Percentiles rank a stretch among this genome's conserved stretches.
phyloP scores from a whole-genome alignment of 192 early-diverging fungal genomes.

The Thoreauomyces humboldtii region DNA sequence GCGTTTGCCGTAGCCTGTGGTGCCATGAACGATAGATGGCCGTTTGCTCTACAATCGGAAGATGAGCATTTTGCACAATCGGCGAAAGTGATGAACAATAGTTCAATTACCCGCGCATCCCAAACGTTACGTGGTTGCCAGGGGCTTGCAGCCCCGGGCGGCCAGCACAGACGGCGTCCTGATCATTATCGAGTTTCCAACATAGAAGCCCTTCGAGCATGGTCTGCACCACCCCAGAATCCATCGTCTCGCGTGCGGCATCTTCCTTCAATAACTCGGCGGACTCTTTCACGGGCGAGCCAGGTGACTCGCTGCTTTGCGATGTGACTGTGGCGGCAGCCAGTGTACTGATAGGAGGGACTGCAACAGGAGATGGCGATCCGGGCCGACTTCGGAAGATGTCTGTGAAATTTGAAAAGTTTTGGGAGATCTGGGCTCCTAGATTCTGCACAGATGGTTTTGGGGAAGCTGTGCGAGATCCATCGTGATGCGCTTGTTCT shows the following conservation, averaged over 20 bases:
- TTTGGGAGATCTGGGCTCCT: conserved; percentile 13
- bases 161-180: conserved; percentile 45
- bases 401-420: conserved; percentile 17
- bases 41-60: conserved; percentile 68
- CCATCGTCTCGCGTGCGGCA: neutral
- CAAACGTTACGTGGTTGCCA: conserved; percentile 29
- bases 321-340: no score
- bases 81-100: neutral
- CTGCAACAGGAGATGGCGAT: conserved; percentile 3
- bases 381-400: conserved; percentile 21
- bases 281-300: neutral
- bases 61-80: no score
- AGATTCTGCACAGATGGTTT: neutral
- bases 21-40: conserved; percentile 61
- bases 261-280: conserved; percentile 7
- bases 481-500: neutral
- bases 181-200: conserved; percentile 53
- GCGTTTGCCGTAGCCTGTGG: conserved; percentile 33
- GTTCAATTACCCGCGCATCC: conserved; percentile 48
- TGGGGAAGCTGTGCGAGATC: neutral
- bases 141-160: conserved; percentile 6
- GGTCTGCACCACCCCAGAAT: conserved; percentile 12
- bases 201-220: conserved; percentile 38
- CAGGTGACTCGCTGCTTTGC: neutral
- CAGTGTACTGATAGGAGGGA: no score